Percentiles rank a stretch among this genome's conserved stretches.
Evolutionary conservation across 768 basidiomycete genomes (phyloP).

Genomic region (Hortiboletus campestris): DNA sequence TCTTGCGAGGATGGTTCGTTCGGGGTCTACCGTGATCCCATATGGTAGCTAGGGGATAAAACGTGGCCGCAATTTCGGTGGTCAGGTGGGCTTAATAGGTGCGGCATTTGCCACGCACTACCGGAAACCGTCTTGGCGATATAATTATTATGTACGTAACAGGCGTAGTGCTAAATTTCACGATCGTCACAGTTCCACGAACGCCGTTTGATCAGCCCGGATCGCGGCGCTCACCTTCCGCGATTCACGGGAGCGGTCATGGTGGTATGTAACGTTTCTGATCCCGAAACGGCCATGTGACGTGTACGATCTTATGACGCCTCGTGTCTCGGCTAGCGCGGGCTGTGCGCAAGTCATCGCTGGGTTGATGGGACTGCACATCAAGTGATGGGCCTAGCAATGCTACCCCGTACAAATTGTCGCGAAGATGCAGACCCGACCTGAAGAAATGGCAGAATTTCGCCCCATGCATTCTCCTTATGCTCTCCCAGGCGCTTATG

Average conservation of each 20-base stretch:
- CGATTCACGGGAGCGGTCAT: constrained; percentile 22
- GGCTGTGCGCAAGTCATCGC: constrained; percentile 30
- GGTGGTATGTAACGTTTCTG: constrained; percentile 27
- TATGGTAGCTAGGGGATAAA: constrained; percentile 13
- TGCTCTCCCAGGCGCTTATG: constrained; percentile 33
- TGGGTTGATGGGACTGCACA: constrained; percentile 24
- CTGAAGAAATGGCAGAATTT: constrained; percentile 42
- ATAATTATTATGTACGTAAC: constrained; percentile 26
- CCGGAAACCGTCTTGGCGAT: constrained; percentile 17
- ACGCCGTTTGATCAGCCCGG: constrained; percentile 26
- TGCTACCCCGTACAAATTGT: constrained; percentile 29
- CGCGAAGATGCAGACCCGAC: constrained; percentile 33
- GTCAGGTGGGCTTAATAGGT: constrained; percentile 14
- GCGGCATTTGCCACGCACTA: constrained; percentile 10
- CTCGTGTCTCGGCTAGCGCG: constrained; percentile 29
- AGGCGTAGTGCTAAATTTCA: constrained; percentile 9
- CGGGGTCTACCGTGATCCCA: constrained; percentile 19
- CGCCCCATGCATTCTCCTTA: constrained; percentile 31
- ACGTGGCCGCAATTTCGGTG: constrained; percentile 6
- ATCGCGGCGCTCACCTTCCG: constrained; percentile 24
- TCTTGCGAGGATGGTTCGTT: constrained; percentile 14
- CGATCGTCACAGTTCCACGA: constrained; percentile 22
- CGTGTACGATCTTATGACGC: constrained; percentile 28
- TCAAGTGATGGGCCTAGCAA: constrained; percentile 23
- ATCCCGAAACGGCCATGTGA: constrained; percentile 31